Percentiles rank a stretch among this genome's conserved stretches.
Evolutionary conservation across 2,329 filamentous ascomycete species (phyloP).

Genomic region (Epichloe gansuensis): DNA sequence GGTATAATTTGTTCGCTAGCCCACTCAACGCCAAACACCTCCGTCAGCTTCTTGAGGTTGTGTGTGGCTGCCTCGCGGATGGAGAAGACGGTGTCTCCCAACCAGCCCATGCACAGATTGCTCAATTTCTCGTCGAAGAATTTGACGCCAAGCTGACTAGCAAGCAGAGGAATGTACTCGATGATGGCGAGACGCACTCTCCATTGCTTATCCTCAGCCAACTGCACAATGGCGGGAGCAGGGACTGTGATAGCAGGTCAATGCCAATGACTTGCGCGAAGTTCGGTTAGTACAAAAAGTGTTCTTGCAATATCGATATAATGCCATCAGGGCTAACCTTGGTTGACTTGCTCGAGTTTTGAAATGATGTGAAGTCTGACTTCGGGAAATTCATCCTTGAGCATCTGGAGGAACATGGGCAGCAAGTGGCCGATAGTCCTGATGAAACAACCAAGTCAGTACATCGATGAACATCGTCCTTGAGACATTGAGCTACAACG

Average conservation of each 20-base stretch:
- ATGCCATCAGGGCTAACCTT: slow-evolving; percentile 44
- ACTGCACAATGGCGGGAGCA: slow-evolving; percentile 91
- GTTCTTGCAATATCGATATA: background rate
- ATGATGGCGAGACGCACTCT: slow-evolving; percentile 95
- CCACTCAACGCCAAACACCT: slow-evolving; percentile 98
- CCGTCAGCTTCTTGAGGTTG: slow-evolving; percentile 95
- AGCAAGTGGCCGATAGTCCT: slow-evolving; percentile 93
- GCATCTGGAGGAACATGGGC: slow-evolving; percentile 98
- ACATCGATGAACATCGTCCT: background rate
- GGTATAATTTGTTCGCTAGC: slow-evolving; percentile 94
- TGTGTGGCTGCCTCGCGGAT: slow-evolving; percentile 95
- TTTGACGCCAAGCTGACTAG: slow-evolving; percentile 87
- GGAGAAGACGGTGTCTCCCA: slow-evolving; percentile 96
- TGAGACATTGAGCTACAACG: slow-evolving; percentile 20
- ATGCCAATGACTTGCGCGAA: slow-evolving; percentile 78
- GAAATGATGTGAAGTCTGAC: slow-evolving; percentile 98
- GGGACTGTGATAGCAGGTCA: slow-evolving; percentile 87
- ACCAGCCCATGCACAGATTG: slow-evolving; percentile 93
- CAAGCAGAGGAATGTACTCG: slow-evolving; percentile 94
- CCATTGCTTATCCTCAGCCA: slow-evolving; percentile 99
- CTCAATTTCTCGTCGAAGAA: slow-evolving; percentile 98
- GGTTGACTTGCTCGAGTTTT: slow-evolving; percentile 97
- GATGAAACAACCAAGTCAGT: background rate
- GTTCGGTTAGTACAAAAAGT: background rate
- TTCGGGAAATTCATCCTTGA: slow-evolving; percentile 98